These are phyloP conservation scores for Macrolepiota dolichaula DNA, from an alignment of 768 basidiomycete genomes.

Conservation along the genomic window DNA sequence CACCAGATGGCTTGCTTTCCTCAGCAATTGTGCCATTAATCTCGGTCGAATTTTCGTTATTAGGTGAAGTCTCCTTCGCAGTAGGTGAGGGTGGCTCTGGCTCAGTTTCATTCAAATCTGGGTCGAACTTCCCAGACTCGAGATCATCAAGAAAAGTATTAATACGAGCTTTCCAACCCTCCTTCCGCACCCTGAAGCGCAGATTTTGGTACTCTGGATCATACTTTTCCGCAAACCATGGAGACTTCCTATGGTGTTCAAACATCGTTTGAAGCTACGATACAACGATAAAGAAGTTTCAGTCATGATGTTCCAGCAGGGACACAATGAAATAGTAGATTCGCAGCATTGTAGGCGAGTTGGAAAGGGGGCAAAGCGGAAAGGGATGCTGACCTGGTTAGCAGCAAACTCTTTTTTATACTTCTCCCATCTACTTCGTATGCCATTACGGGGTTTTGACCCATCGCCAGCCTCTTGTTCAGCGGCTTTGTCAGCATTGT, in stretches of 20 bases:
- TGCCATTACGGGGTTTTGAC: conserved; percentile 79
- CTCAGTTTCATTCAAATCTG: conserved; percentile 63
- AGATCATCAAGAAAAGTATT: conserved; percentile 76
- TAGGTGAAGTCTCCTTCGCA: conserved; percentile 47
- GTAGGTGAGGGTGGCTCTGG: conserved; percentile 46
- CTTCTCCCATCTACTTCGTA: conserved; percentile 84
- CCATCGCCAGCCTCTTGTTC: conserved; percentile 83
- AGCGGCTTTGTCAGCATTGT: conserved; percentile 78
- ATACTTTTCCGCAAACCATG: conserved; percentile 97
- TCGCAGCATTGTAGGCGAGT: conserved; percentile 18
- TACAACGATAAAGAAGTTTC: conserved; percentile 32
- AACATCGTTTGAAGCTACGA: conserved; percentile 92
- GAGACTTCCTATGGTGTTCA: conserved; percentile 91
- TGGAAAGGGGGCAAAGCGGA: conserved; percentile 21
- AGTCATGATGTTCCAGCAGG: conserved; percentile 20
- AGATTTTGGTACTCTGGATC: conserved; percentile 74
- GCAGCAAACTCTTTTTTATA: conserved; percentile 90
- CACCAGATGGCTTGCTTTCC: conserved; percentile 47
- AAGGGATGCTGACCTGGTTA: conserved; percentile 69
- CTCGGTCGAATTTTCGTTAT: conserved; percentile 39
- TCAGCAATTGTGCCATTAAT: conserved; percentile 39
- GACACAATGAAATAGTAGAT: conserved; percentile 18
- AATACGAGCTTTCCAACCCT: conserved; percentile 78
- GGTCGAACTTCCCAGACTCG: conserved; percentile 83
- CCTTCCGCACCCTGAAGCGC: conserved; percentile 75